Conservation (phyloP, 306 rosid species). For the Inga leiocalycina region DNA sequence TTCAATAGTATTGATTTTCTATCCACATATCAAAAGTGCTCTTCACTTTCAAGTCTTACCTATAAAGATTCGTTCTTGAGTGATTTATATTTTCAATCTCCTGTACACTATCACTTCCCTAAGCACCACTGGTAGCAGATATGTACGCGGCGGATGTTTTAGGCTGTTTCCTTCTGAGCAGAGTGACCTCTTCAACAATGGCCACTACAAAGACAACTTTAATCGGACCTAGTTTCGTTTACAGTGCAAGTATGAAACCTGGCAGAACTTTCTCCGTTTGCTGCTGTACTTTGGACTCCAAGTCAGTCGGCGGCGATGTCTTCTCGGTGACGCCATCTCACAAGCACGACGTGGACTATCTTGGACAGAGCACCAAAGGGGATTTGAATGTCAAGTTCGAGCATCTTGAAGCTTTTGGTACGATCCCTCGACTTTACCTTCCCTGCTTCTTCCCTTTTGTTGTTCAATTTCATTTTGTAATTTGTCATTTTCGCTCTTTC, state of each 20-base stretch:
- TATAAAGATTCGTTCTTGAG: slow-evolving; percentile 17
- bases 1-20: neutral
- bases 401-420: slow-evolving; percentile 78
- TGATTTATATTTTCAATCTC: neutral
- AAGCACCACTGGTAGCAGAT: neutral
- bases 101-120: neutral
- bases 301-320: slow-evolving; percentile 49
- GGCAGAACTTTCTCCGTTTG: slow-evolving; percentile 11
- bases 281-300: slow-evolving; percentile 46
- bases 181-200: slow-evolving; percentile 34
- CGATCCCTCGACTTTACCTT: slow-evolving; percentile 6
- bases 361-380: slow-evolving; percentile 93
- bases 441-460: neutral
- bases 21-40: neutral
- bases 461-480: neutral
- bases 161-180: slow-evolving; percentile 34
- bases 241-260: neutral
- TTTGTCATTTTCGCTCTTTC: neutral
- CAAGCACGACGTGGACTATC: slow-evolving; percentile 79
- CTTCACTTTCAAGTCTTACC: slow-evolving; percentile 5
- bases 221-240: slow-evolving; percentile 4
- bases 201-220: slow-evolving; percentile 31
- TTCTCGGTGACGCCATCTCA: slow-evolving; percentile 75
- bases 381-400: slow-evolving; percentile 85
- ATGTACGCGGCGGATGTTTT: slow-evolving; percentile 49